phyloP scores from a whole-genome alignment of 1,139 yeast genomes.

The Pichia sp. region DNA sequence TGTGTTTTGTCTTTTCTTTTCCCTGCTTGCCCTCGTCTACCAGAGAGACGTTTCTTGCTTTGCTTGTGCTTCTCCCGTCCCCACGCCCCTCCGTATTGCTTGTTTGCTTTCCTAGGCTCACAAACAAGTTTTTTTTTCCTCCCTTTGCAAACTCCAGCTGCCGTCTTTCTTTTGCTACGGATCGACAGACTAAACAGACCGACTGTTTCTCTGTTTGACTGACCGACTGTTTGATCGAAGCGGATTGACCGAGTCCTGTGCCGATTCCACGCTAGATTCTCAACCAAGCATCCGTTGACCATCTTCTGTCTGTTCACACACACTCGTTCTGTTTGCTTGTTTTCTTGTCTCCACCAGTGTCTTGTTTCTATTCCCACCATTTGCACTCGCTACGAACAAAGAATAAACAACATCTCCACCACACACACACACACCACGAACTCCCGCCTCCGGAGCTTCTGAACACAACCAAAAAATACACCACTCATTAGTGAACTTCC shows the following conservation, averaged over 20 bases:
- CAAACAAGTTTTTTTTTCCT: not conserved
- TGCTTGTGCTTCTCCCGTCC: not conserved
- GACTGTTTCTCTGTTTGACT: not conserved
- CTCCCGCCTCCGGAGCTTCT: not conserved
- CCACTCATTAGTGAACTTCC: not conserved
- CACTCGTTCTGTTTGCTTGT: not conserved
- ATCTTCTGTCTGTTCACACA: not conserved
- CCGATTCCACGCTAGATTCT: not conserved
- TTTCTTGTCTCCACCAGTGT: not conserved
- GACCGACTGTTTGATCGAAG: not conserved
- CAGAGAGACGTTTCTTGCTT: not conserved
- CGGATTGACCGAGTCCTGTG: not conserved
- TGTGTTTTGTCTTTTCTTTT: not conserved
- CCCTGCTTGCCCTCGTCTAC: not conserved
- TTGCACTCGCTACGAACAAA: not conserved
- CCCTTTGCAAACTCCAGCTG: not conserved
- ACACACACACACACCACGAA: not conserved
- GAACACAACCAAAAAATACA: not conserved
- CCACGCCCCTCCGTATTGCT: not conserved
- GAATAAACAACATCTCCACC: not conserved
- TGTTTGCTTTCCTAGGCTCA: not conserved
- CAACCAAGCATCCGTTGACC: not conserved
- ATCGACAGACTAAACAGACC: not conserved
- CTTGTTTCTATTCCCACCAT: not conserved
- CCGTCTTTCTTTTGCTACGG: not conserved